These are phyloP conservation scores for Immersiella caudata DNA, from an alignment of 495 filamentous ascomycete genomes.

Conservation along the genomic window DNA sequence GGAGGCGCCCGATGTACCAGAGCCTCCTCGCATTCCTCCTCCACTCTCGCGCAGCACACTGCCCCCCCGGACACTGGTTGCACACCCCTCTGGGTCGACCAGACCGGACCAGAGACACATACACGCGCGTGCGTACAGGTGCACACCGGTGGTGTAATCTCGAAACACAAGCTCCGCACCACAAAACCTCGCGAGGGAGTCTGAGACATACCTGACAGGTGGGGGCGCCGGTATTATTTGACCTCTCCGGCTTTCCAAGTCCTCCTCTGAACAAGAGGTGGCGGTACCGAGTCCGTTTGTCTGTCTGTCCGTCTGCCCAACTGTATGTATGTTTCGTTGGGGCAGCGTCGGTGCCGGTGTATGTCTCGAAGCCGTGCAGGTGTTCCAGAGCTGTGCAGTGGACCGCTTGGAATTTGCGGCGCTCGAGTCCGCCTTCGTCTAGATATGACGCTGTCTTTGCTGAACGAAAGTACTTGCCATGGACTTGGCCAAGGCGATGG, in stretches of 20 bases:
- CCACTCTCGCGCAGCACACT: background rate
- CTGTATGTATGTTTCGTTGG: background rate
- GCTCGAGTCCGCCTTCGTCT: background rate
- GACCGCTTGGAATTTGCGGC: background rate
- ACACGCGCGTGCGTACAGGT: constrained; percentile 1
- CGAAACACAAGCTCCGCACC: background rate
- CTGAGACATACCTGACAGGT: constrained; percentile 25
- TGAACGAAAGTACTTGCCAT: background rate
- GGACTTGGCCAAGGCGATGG: background rate
- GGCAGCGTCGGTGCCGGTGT: background rate
- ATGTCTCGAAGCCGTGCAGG: background rate
- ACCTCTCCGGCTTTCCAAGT: background rate
- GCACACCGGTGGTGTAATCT: background rate
- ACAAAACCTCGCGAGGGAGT: background rate
- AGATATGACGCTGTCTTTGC: background rate
- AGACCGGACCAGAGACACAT: background rate
- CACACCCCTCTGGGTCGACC: background rate
- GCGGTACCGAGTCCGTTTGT: background rate
- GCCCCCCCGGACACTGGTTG: background rate
- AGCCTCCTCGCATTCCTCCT: background rate
- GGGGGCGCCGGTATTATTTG: constrained; percentile 6
- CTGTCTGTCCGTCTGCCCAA: no score
- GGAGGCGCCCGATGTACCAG: background rate
- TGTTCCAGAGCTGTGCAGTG: background rate
- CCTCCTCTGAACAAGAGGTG: background rate